Evolutionary conservation across 495 filamentous ascomycete species (phyloP), one percentile per base, ranked within the genome.

Genomic region (Neurospora discreta): DNA sequence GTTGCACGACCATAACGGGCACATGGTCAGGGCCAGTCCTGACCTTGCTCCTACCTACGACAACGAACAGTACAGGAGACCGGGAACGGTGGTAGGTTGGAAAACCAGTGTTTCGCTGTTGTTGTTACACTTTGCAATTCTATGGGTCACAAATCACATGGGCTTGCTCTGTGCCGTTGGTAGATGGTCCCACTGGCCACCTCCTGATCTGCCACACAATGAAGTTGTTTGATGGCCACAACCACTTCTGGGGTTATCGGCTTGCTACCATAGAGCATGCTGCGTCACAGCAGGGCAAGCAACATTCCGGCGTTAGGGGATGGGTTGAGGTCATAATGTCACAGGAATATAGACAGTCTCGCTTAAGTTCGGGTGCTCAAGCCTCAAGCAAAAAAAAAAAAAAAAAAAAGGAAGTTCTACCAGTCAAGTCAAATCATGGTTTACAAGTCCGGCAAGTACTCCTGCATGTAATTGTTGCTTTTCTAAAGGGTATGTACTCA

Each of bases 101-200:
- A 75, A 77, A 73, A 77, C 76, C 16, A 84, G 79, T 73, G 70
- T 80, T 33, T 60, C 76, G 42, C 71, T 85, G 58, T 67, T 85
- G 33, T 74, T 72, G 11, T 60, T 84, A 20, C 84, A 86, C 68
- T 80, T 82, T 70, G 39, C 78, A 3, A 73, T 78, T 15, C 69
- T 86, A 10, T 83, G 79, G 83, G 73, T 74, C 18, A 75, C 80
- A 38, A 79, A 77, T 33, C 74, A 75, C 69, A 75, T 73, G 78
- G 80, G 78, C 16, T 72, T 77, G 58, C 70, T 85, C 33, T 86
- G 84, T 74, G 81, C 80, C 65, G 73, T 67, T 69, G 77, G 79
- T 46, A 72, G 68, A 26, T 85, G 83, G 83, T 70, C 73, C 13
- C 73, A 79, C 5, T 83, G 81, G 81, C 81, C 71, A 76, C 23